Conservation (phyloP, 208 protist genomes). For the Strigomonas culicis region DNA sequence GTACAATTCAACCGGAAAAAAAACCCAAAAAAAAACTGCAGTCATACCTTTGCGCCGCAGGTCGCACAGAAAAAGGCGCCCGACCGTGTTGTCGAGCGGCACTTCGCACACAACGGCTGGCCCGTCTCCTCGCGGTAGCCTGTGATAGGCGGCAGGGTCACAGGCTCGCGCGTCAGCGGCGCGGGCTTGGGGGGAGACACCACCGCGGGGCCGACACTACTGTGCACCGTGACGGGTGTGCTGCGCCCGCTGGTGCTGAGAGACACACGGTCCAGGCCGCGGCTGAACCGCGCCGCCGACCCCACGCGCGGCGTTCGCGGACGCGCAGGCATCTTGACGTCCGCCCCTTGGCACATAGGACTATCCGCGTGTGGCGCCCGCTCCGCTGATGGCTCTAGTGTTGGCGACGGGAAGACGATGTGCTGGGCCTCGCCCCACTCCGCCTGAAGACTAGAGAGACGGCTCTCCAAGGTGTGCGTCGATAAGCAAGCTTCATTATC, state of each 20-base stretch:
- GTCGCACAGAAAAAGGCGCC: constrained; percentile 19
- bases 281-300: background rate
- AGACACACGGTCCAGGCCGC: no score
- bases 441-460: background rate
- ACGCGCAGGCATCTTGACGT: background rate
- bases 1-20: background rate
- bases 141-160: background rate
- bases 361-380: no score
- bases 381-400: background rate
- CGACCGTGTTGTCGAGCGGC: background rate
- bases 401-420: background rate
- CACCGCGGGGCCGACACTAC: no score
- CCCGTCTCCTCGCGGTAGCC: constrained; percentile 1
- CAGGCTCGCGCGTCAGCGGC: background rate
- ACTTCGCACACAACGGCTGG: background rate
- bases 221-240: no score
- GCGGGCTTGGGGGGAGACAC: no score
- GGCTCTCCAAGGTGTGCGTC: background rate
- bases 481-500: background rate
- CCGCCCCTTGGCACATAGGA: no score
- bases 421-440: background rate
- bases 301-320: background rate
- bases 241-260: no score
- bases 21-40: constrained; percentile 9
- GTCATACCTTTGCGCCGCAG: constrained; percentile 6